These are phyloP conservation scores for Clohesyomyces aquaticus DNA, from an alignment of 495 filamentous ascomycete genomes.

Conservation along the genomic window DNA sequence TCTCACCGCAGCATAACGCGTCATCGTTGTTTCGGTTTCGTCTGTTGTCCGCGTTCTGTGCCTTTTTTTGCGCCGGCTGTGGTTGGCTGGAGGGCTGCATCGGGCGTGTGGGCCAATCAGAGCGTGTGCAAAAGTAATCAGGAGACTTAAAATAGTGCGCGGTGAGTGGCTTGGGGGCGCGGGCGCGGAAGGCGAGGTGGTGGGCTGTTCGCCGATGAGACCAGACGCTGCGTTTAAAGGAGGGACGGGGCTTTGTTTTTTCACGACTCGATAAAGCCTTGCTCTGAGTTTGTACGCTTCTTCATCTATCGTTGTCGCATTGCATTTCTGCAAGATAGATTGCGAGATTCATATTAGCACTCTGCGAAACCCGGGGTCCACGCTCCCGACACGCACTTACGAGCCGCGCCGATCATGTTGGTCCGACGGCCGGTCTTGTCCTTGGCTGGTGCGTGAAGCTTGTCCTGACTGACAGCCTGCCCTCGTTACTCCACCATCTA, in stretches of 20 bases:
- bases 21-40: neutral
- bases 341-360: no score
- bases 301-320: no score
- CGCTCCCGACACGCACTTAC: no score
- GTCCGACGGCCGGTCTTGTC: neutral
- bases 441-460: constrained; percentile 11
- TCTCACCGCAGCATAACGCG: neutral
- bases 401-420: neutral
- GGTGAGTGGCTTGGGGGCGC: neutral
- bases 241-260: no score
- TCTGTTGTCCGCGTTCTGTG: neutral
- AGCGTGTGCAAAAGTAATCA: neutral
- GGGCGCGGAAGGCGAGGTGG: no score
- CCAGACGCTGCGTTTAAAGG: no score
- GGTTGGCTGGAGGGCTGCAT: neutral
- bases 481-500: no score
- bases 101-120: neutral
- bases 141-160: neutral
- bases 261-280: no score
- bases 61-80: neutral
- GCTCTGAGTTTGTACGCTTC: no score
- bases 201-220: neutral
- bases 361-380: no score
- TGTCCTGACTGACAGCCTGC: neutral
- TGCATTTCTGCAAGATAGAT: no score